A percentile compares a stretch with the other conserved stretches of the same genome.
phyloP scores from a whole-genome alignment of 2,329 filamentous ascomycete genomes.

The Diaporthe citri region DNA sequence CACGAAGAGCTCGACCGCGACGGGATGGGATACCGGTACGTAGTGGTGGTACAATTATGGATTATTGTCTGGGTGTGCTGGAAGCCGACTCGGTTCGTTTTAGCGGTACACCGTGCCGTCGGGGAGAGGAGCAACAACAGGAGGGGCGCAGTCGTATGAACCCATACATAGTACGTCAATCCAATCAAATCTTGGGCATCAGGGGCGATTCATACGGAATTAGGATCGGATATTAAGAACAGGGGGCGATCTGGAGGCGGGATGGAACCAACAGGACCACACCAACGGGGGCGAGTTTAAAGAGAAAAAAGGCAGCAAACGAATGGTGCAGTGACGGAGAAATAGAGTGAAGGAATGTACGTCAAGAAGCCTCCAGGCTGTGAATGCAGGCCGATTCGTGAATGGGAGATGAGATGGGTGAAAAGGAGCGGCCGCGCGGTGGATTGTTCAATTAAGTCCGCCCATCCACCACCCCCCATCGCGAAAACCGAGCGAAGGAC shows the following conservation, averaged over 20 bases:
- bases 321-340: slow-evolving; percentile 9
- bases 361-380: neutral
- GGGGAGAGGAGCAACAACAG: slow-evolving; percentile 23
- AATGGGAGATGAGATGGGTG: slow-evolving; percentile 9
- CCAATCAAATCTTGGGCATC: slow-evolving; percentile 36
- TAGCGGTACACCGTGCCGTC: slow-evolving; percentile 26
- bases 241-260: slow-evolving; percentile 29
- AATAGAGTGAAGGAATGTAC: neutral
- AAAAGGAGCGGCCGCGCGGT: slow-evolving; percentile 7
- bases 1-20: slow-evolving; percentile 22
- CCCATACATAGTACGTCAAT: slow-evolving; percentile 30
- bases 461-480: neutral
- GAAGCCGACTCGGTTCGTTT: slow-evolving; percentile 18
- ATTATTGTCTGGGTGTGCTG: slow-evolving; percentile 27
- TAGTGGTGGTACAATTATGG: slow-evolving; percentile 15
- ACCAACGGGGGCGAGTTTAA: neutral
- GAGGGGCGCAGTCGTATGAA: slow-evolving; percentile 26
- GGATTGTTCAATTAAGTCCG: neutral
- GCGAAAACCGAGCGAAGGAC: slow-evolving; percentile 16
- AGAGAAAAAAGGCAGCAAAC: neutral
- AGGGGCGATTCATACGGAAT: slow-evolving; percentile 34
- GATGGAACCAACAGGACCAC: slow-evolving; percentile 12
- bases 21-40: neutral
- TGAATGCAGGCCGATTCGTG: slow-evolving; percentile 1
- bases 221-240: slow-evolving; percentile 36